Percentiles rank a stretch among this genome's conserved stretches.
phyloP scores from a whole-genome alignment of 495 filamentous ascomycete genomes.

The Penicillium bovifimosum region DNA sequence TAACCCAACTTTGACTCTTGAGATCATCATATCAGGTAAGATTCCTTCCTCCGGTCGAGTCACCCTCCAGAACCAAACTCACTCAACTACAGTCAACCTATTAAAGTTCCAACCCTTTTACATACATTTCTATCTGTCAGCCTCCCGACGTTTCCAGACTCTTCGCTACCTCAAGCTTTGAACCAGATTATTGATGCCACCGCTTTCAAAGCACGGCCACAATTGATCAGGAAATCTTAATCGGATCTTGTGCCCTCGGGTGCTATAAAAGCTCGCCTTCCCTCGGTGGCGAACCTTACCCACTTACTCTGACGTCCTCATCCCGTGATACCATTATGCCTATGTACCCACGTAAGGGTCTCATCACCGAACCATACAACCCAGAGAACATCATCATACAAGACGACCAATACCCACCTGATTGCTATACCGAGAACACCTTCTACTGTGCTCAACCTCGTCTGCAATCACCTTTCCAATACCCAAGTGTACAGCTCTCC shows the following conservation, averaged over 20 bases:
- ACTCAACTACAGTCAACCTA: slow-evolving; percentile 1
- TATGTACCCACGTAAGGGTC: slow-evolving; percentile 47
- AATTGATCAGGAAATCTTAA: slow-evolving; percentile 18
- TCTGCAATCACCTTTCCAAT: slow-evolving; percentile 38
- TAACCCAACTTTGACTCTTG: slow-evolving; percentile 11
- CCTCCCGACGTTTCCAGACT: slow-evolving; percentile 37
- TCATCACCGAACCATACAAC: slow-evolving; percentile 42
- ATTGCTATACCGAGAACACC: slow-evolving; percentile 28
- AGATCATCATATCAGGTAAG: slow-evolving; percentile 13
- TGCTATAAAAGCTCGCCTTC: slow-evolving; percentile 29
- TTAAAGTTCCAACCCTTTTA: slow-evolving; percentile 18
- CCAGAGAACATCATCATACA: slow-evolving; percentile 40
- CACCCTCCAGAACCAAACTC: slow-evolving; percentile 19
- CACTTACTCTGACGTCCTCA: slow-evolving; percentile 29
- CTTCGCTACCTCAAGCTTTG: slow-evolving; percentile 19
- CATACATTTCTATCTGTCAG: slow-evolving; percentile 11
- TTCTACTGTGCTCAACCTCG: slow-evolving; percentile 25
- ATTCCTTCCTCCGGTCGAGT: slow-evolving; percentile 18
- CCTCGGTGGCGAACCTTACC: slow-evolving; percentile 32
- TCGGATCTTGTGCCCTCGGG: slow-evolving; percentile 29
- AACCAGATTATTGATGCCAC: slow-evolving; percentile 7
- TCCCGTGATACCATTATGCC: slow-evolving; percentile 41
- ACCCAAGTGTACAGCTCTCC: slow-evolving; percentile 31
- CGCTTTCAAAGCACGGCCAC: slow-evolving; percentile 12
- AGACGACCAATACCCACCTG: slow-evolving; percentile 40